Base-by-base conservation (phyloP, 2,329 filamentous ascomycete species). In the Aspergillus pseudonomiae region DNA sequence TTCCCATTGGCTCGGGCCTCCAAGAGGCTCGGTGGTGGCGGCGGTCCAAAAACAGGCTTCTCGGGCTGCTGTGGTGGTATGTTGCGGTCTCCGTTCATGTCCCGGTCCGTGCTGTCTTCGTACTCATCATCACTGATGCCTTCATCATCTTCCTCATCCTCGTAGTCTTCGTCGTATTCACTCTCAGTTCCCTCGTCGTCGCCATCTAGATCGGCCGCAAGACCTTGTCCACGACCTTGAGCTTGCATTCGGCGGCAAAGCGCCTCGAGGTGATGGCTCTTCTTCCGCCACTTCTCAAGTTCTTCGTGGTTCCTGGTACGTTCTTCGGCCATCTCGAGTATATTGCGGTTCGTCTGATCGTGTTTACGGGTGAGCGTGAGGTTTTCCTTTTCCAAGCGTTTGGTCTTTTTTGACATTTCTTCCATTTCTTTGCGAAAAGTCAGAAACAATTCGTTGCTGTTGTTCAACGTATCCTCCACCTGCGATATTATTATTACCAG, bases 391-490 rank as follows among this genome's bases (percentile, higher is more conserved):
- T 99, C 95, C 59, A 99, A 84, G 30, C 93, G 90, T 80, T 97
- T 97, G 6, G 94, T 97, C 82, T 98, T 98, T 82, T 97, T 97
- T 0, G 94, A 97, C 94, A 98, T 98, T 75, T 98, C 95, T 80
- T 98, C 95, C 94, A 98, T 98, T 80, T 98, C 95, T 81, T 97
- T 97, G 60, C 94, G 88, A 80, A 98, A 98, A 0, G 95, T 97
- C 70, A 97, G 83, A 79, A 98, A 98, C 60, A 98, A 84, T 77
- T 98, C 95, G 82, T 98, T 98, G 79, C 93, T 97, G 77, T 97
- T 98, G 81, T 97, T 98, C 58, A 98, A 86, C 43, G 94, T 98
- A 80, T 98, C 95, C 86, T 98, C 94, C 76, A 98, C 94, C 94
- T 98, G 83, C 79, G 70, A 79, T 76, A 77, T 80, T 79, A 84